Evolutionary conservation across 176 grass and related monocot species (phyloP).

Genomic region (Dactylis glomerata): DNA sequence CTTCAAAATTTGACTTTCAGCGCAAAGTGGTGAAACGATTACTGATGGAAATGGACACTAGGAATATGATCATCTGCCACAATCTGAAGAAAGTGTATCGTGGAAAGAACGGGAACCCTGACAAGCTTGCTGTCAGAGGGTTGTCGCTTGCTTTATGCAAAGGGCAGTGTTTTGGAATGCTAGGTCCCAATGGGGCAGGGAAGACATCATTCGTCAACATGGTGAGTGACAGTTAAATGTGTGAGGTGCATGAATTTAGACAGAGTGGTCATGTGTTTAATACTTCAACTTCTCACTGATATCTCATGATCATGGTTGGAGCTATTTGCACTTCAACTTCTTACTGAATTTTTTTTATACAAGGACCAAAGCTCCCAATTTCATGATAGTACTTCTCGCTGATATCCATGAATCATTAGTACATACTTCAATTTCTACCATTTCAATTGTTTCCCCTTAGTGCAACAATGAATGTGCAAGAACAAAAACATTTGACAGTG

Average conservation of each 20-base stretch:
- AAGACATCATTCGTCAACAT: constrained; percentile 68
- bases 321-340: too few relatives aligned
- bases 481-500: not conserved
- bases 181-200: constrained; percentile 71
- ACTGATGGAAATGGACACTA: constrained; percentile 30
- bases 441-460: not conserved
- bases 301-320: too few relatives aligned
- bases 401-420: not conserved
- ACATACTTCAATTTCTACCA: not conserved
- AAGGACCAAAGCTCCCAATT: too few relatives aligned
- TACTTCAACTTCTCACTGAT: not conserved
- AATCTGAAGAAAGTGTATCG: constrained; percentile 63
- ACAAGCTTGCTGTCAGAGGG: constrained; percentile 50
- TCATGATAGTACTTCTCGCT: too few relatives aligned
- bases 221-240: constrained; percentile 23
- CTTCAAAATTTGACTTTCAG: constrained; percentile 24
- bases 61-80: constrained; percentile 51
- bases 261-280: not conserved
- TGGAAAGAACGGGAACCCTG: constrained; percentile 59
- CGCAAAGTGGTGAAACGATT: constrained; percentile 43
- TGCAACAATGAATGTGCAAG: not conserved
- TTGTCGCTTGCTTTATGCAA: constrained; percentile 54
- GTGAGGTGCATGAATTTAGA: not conserved
- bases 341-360: too few relatives aligned
- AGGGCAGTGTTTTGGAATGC: constrained; percentile 75